Percentiles rank a stretch among this genome's conserved stretches.
phyloP scores from a whole-genome alignment of 2,329 filamentous ascomycete genomes.

The Talaromyces sp. region DNA sequence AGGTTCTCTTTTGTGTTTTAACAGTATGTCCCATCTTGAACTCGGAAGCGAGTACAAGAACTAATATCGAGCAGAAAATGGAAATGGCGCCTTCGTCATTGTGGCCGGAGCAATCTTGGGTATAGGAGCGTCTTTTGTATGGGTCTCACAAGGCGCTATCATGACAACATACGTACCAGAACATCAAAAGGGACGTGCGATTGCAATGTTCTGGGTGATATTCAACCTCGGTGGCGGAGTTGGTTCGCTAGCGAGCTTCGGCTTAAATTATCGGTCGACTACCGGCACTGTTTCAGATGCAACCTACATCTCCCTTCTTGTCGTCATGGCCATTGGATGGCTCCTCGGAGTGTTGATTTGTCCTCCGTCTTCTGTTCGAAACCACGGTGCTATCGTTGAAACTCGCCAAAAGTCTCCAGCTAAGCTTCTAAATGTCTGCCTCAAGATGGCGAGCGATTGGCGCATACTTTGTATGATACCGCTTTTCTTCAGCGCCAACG shows the following conservation, averaged over 20 bases:
- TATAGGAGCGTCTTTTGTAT: slow-evolving; percentile 41
- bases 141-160: slow-evolving; percentile 45
- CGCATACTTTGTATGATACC: slow-evolving; percentile 52
- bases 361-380: slow-evolving; percentile 46
- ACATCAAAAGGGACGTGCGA: slow-evolving; percentile 37
- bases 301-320: slow-evolving; percentile 53
- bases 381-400: slow-evolving; percentile 30
- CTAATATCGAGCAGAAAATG: background rate
- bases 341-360: slow-evolving; percentile 50
- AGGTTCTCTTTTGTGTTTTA: slow-evolving; percentile 36
- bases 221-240: slow-evolving; percentile 50
- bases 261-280: slow-evolving; percentile 44
- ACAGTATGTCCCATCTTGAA: slow-evolving; percentile 23
- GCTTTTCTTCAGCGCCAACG: slow-evolving; percentile 56
- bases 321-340: slow-evolving; percentile 53
- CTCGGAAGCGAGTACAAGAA: background rate
- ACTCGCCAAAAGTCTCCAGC: background rate
- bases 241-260: slow-evolving; percentile 47
- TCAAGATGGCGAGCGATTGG: slow-evolving; percentile 44
- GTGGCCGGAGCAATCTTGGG: slow-evolving; percentile 47
- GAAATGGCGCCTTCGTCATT: slow-evolving; percentile 40
- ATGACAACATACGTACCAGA: slow-evolving; percentile 51
- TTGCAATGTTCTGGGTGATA: slow-evolving; percentile 44
- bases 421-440: slow-evolving; percentile 6
- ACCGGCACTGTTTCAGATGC: slow-evolving; percentile 49